Evolutionary conservation across 495 filamentous ascomycete genomes (phyloP), one percentile per base, ranked within the genome.

Genomic region (Trichoderma erinaceum): DNA sequence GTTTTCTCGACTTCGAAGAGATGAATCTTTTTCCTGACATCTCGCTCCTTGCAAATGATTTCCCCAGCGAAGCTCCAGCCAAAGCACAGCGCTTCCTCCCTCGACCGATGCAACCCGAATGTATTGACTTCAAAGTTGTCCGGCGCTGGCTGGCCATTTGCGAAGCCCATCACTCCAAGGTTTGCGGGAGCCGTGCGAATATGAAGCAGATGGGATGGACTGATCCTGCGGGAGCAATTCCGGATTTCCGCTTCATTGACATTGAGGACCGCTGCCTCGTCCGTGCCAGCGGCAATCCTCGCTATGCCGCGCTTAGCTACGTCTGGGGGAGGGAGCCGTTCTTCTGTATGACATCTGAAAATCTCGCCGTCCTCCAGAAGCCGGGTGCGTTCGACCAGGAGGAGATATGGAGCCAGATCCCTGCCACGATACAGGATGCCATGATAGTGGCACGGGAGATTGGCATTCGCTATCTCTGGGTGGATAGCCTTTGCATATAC

Each of bases 401-500:
- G 25, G 29, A 66, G 11, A 63, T 67, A 41, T 27, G 18, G 3
- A 29, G 50, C 21, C 23, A 58, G 21, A 41, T 78, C 25, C 73
- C 76, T 11, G 61, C 50, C 23, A 73, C 74, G 3, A 71, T 76
- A 64, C 41, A 46, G 25, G 73, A 78, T 63, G 69, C 75, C 27
- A 74, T 77, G 29, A 41, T 41, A 0, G 65, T 74, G 4, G 65
- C 66, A 25, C 67, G 64, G 25, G 66, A 69, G n/a, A 63, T 78
- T 25, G 72, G 69, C 27, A 43, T 70, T 21, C 68, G 56, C n/a
- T 76, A 75, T 58, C 67, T 78, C 32, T 78, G 77, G 77, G 70
- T 78, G 12, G 77, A 78, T 58, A 70, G 67, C 1, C 66, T 77
- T 6, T 79, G 77, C 70, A 77, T 79, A 32, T 41, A 76, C 15